Conservation (phyloP, 768 basidiomycete genomes). For the Tremella mesenterica region DNA sequence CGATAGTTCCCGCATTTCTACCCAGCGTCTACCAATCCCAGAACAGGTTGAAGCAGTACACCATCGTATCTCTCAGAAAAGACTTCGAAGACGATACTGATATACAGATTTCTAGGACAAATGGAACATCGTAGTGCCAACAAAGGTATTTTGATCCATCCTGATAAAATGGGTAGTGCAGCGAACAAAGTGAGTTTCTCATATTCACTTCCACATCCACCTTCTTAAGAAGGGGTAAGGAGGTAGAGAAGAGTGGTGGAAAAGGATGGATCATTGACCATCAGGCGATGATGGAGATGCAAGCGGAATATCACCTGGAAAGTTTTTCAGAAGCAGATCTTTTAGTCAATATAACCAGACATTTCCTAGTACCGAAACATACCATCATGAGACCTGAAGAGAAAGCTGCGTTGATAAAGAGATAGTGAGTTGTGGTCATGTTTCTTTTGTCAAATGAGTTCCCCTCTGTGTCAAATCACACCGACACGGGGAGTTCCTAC, state of each 20-base stretch:
- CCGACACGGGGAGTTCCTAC: not conserved
- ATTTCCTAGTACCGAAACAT: conserved; percentile 87
- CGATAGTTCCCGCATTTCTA: too few relatives aligned
- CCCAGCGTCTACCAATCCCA: too few relatives aligned
- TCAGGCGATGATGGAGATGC: conserved; percentile 87
- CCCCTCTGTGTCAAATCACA: not conserved
- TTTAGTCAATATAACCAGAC: conserved; percentile 93
- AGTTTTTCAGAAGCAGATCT: conserved; percentile 95
- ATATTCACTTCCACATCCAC: not conserved
- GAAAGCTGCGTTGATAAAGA: conserved; percentile 74
- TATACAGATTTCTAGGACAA: conserved; percentile 67
- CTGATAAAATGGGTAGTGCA: conserved; percentile 91
- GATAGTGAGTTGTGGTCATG: conserved; percentile 65
- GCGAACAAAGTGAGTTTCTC: conserved; percentile 72
- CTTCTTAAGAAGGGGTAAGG: conserved; percentile 6
- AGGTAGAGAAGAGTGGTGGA: not conserved
- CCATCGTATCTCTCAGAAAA: too few relatives aligned
- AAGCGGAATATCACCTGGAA: conserved; percentile 74
- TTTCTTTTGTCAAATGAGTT: not conserved
- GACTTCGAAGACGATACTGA: too few relatives aligned
- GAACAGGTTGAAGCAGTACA: too few relatives aligned
- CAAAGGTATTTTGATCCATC: conserved; percentile 88
- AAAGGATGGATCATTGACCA: not conserved
- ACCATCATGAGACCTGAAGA: conserved; percentile 76
- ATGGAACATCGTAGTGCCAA: conserved; percentile 85